Percentiles rank a stretch among this genome's conserved stretches.
Conservation (phyloP, 371 early-diverging fungal species). For the Actinomucor elegans region DNA sequence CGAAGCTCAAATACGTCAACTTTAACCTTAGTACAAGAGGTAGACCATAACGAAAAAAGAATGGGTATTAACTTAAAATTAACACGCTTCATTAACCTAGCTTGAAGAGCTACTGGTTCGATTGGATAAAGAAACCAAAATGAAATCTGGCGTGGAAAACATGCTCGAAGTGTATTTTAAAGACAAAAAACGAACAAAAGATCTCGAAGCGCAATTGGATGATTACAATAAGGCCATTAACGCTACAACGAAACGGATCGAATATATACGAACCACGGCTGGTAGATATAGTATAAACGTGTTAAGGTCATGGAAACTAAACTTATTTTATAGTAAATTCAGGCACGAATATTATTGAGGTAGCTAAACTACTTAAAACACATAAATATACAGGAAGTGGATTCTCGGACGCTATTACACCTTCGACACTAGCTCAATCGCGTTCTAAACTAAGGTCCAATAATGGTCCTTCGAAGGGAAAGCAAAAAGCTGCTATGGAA, state of each 20-base stretch:
- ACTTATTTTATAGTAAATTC: conserved; percentile 2
- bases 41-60: too few species aligned
- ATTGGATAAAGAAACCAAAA: conserved; percentile 40
- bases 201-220: conserved; percentile 52
- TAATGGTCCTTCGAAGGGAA: conserved; percentile 31
- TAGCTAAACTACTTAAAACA: conserved; percentile 36
- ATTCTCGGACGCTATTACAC: conserved; percentile 35
- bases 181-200: conserved; percentile 53
- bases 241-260: conserved; percentile 45
- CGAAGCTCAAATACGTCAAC: too few species aligned
- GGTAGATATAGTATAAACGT: conserved; percentile 19
- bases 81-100: conserved; percentile 8
- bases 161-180: conserved; percentile 52
- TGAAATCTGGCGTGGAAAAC: conserved; percentile 50
- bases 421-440: conserved; percentile 26
- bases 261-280: conserved; percentile 37
- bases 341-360: conserved; percentile 33
- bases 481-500: conserved; percentile 38
- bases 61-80: too few species aligned
- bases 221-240: conserved; percentile 44
- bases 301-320: not conserved
- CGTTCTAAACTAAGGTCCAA: conserved; percentile 40
- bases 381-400: conserved; percentile 34
- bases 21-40: conserved; percentile 14
- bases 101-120: conserved; percentile 25